Evolutionary conservation across 495 filamentous ascomycete genomes (phyloP).

Genomic region (Penicillium paxilli): DNA sequence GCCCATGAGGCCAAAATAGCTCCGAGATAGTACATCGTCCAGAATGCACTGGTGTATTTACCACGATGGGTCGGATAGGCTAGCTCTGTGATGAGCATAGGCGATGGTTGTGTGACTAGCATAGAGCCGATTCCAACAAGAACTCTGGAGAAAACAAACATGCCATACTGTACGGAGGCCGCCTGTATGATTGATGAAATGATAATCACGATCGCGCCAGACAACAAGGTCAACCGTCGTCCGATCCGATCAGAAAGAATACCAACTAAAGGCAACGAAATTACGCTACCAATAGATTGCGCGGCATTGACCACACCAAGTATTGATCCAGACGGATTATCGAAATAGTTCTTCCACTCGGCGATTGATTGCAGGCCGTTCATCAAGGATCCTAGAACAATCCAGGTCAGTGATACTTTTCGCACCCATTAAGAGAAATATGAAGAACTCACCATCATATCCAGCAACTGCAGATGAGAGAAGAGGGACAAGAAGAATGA

Average conservation of each 20-base stretch:
- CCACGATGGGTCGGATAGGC: conserved; percentile 64
- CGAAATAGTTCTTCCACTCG: conserved; percentile 12
- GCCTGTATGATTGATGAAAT: conserved; percentile 22
- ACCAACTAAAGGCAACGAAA: conserved; percentile 16
- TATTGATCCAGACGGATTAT: conserved; percentile 9
- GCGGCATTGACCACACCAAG: conserved; percentile 66
- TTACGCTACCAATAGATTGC: conserved; percentile 62
- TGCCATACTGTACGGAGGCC: conserved; percentile 24
- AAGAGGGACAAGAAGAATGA: conserved; percentile 38
- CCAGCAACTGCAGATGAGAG: conserved; percentile 39
- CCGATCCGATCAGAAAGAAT: conserved; percentile 19
- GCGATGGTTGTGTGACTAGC: conserved; percentile 44
- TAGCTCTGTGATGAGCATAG: conserved; percentile 62
- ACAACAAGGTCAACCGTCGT: conserved; percentile 12
- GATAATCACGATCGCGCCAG: conserved; percentile 13
- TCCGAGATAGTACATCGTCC: conserved; percentile 58
- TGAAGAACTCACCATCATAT: conserved; percentile 29
- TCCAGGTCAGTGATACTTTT: background rate
- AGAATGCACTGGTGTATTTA: conserved; percentile 55
- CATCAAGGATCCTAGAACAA: conserved; percentile 16
- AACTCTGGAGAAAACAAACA: conserved; percentile 33
- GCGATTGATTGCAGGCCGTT: conserved; percentile 11
- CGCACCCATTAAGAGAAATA: background rate
- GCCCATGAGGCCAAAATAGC: conserved; percentile 45
- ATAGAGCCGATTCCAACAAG: conserved; percentile 32